Evolutionary conservation across 176 grass and related monocot genomes (phyloP).

Genomic region (Carex parvula): DNA sequence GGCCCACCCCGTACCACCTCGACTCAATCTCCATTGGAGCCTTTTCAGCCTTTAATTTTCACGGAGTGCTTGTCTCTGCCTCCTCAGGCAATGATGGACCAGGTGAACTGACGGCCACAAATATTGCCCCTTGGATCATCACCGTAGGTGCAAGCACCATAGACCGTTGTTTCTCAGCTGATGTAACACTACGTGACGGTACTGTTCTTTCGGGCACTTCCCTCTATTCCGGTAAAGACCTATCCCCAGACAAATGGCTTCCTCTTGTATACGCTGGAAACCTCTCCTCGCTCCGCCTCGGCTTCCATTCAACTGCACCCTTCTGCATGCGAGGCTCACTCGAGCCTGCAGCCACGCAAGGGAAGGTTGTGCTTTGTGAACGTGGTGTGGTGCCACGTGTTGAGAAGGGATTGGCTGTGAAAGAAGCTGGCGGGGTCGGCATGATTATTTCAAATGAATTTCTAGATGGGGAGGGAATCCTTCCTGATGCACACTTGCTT

Average conservation of each 20-base stretch:
- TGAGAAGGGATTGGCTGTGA: slow-evolving; percentile 80
- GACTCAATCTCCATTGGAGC: slow-evolving; percentile 83
- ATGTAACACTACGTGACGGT: slow-evolving; percentile 65
- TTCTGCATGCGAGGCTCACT: slow-evolving; percentile 92
- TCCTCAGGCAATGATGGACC: slow-evolving; percentile 89
- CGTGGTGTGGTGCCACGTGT: slow-evolving; percentile 86
- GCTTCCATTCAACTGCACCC: slow-evolving; percentile 50
- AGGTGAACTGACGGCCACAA: slow-evolving; percentile 64
- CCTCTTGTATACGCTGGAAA: slow-evolving; percentile 63
- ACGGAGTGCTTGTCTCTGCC: slow-evolving; percentile 73
- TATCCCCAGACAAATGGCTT: slow-evolving; percentile 17
- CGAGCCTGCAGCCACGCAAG: slow-evolving; percentile 50
- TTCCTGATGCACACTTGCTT: slow-evolving; percentile 38
- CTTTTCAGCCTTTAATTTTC: slow-evolving; percentile 52
- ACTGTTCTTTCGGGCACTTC: slow-evolving; percentile 56
- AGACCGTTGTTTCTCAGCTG: slow-evolving; percentile 73
- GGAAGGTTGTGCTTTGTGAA: slow-evolving; percentile 88
- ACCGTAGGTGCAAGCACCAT: slow-evolving; percentile 93
- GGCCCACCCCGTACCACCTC: slow-evolving; percentile 68
- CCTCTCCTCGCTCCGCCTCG: slow-evolving; percentile 15
- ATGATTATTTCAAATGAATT: slow-evolving; percentile 71
- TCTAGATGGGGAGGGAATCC: slow-evolving; percentile 42
- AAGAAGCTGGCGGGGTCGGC: slow-evolving; percentile 64
- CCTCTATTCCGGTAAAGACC: slow-evolving; percentile 62
- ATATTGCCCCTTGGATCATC: slow-evolving; percentile 77